Conservation (phyloP, 331 rosid species). For the Rhamnella rubrinervis region DNA sequence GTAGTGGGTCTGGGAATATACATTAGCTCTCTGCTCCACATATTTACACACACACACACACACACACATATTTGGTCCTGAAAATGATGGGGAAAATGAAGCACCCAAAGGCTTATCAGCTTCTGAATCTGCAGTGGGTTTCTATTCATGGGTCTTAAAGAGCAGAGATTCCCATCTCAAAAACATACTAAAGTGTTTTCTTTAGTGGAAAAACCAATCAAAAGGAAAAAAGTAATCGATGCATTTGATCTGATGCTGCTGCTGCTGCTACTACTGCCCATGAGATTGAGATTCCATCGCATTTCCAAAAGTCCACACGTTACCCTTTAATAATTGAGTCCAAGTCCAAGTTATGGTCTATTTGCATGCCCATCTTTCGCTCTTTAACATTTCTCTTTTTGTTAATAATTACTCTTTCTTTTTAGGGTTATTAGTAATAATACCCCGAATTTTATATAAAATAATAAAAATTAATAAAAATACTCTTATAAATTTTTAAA, state of each 20-base stretch:
- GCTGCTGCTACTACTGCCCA: background rate
- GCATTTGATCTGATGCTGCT: background rate
- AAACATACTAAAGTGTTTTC: background rate
- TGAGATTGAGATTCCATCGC: constrained; percentile 25
- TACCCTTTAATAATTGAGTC: constrained; percentile 18
- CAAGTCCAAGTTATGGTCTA: constrained; percentile 8
- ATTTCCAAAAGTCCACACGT: background rate
- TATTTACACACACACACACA: too few relatives aligned
- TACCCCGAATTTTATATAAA: too few relatives aligned
- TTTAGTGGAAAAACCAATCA: constrained; percentile 10
- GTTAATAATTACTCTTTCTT: background rate
- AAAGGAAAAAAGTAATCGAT: background rate
- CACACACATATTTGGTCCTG: background rate
- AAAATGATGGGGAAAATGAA: background rate
- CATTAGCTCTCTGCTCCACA: background rate
- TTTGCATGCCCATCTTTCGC: background rate
- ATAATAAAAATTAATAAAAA: too few relatives aligned
- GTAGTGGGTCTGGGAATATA: too few relatives aligned
- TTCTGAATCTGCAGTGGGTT: background rate
- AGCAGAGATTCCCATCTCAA: constrained; percentile 17
- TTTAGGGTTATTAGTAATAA: too few relatives aligned
- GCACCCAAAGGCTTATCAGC: background rate
- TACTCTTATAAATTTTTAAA: too few relatives aligned
- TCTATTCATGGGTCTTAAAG: constrained; percentile 28
- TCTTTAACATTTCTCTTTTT: background rate